Percentiles rank a stretch among this genome's conserved stretches.
These are phyloP conservation scores for Ilex paraguariensis DNA, from an alignment of 305 asterid species.

Conservation along the genomic window DNA sequence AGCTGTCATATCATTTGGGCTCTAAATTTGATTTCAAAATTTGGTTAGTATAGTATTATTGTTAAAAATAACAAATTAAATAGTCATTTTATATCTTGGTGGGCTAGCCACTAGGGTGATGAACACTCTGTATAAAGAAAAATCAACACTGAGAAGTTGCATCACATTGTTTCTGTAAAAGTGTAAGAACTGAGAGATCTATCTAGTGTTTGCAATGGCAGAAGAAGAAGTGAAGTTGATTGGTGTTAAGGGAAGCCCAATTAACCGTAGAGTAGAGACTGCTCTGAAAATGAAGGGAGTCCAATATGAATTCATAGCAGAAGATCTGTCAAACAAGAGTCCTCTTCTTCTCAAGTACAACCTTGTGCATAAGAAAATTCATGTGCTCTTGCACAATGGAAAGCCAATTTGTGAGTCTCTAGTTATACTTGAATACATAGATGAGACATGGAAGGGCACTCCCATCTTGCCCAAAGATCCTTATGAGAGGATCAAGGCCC, in stretches of 20 bases:
- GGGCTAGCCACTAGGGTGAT: too few relatives aligned
- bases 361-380: constrained; percentile 11
- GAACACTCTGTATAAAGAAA: too few relatives aligned
- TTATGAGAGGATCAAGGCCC: constrained; percentile 14
- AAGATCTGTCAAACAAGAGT: constrained; percentile 2
- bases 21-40: too few relatives aligned
- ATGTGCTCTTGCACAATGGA: constrained; percentile 12
- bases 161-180: too few relatives aligned
- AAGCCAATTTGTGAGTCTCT: constrained; percentile 22
- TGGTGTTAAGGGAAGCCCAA: constrained; percentile 6
- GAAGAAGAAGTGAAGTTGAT: constrained; percentile 9
- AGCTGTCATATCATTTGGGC: too few relatives aligned
- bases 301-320: constrained; percentile 8
- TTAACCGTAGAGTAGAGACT: constrained; percentile 6
- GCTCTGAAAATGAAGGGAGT: constrained; percentile 16
- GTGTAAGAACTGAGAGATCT: too few relatives aligned
- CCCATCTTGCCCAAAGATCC: constrained; percentile 16
- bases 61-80: too few relatives aligned
- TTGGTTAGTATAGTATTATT: too few relatives aligned
- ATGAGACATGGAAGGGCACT: constrained; percentile 13
- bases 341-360: constrained; percentile 9
- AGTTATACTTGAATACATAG: constrained; percentile 26
- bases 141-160: too few relatives aligned
- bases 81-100: too few relatives aligned
- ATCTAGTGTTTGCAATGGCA: not conserved